Percentiles rank a stretch among this genome's conserved stretches.
Conservation (phyloP, 2,329 filamentous ascomycete species). For the Microdochium paspali region DNA sequence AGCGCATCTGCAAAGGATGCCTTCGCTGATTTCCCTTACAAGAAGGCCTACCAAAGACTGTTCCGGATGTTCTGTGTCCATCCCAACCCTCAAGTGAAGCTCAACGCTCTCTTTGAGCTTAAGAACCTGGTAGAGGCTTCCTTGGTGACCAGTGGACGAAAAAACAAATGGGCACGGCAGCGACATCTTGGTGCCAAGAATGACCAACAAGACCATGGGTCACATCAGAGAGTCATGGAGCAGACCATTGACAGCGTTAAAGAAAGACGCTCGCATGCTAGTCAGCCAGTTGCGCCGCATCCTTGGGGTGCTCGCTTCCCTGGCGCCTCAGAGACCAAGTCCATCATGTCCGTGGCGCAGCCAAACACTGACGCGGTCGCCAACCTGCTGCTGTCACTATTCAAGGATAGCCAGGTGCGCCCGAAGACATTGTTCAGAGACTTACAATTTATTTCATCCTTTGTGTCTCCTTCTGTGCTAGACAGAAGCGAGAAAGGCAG, state of each 20-base stretch:
- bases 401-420: constrained; percentile 58
- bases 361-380: constrained; percentile 57
- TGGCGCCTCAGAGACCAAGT: constrained; percentile 38
- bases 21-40: constrained; percentile 63
- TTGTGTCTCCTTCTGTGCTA: constrained; percentile 50
- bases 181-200: constrained; percentile 29
- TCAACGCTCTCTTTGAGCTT: constrained; percentile 74
- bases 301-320: constrained; percentile 20
- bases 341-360: constrained; percentile 36
- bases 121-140: constrained; percentile 74
- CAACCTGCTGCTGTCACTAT: constrained; percentile 56
- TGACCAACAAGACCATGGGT: background rate
- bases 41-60: constrained; percentile 68
- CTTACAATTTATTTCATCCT: constrained; percentile 63
- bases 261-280: constrained; percentile 54
- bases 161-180: constrained; percentile 25
- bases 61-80: constrained; percentile 82
- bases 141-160: constrained; percentile 45
- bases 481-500: constrained; percentile 58
- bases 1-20: constrained; percentile 19
- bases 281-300: constrained; percentile 26
- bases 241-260: constrained; percentile 62
- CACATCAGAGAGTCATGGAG: constrained; percentile 34
- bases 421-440: constrained; percentile 76
- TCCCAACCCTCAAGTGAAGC: constrained; percentile 78